phyloP scores from a whole-genome alignment of 2,329 filamentous ascomycete genomes.

The Sporothrix phasma region DNA sequence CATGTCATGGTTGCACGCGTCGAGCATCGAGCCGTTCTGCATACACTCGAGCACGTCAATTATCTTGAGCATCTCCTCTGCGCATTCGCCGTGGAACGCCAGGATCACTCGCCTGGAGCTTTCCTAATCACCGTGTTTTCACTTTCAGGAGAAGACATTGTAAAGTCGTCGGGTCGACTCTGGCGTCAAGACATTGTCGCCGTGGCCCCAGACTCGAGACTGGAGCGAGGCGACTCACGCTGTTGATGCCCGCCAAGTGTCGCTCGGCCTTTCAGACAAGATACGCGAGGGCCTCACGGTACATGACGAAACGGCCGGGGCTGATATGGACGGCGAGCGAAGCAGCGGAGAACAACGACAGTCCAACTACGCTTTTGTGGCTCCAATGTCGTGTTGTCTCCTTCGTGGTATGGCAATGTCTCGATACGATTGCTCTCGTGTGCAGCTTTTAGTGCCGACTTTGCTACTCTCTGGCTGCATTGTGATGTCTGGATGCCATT shows the following conservation, averaged over 20 bases:
- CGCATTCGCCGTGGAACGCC: conserved; percentile 5
- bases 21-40: conserved; percentile 23
- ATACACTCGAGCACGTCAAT: conserved; percentile 24
- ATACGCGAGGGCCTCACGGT: background rate
- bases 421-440: background rate
- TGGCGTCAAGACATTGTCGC: background rate
- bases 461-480: background rate
- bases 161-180: background rate
- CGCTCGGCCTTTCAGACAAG: background rate
- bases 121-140: conserved; percentile 2
- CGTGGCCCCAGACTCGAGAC: background rate
- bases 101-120: background rate
- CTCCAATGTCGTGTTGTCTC: background rate
- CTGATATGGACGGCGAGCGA: background rate
- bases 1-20: conserved; percentile 25
- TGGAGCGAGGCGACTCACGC: background rate
- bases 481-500: no score
- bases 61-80: conserved; percentile 14
- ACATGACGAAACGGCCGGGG: background rate
- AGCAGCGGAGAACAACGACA: no score
- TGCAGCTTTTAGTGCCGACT: background rate
- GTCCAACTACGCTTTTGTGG: background rate
- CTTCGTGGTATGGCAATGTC: background rate
- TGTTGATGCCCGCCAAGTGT: conserved; percentile 1
- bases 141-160: background rate